Percentiles rank a stretch among this genome's conserved stretches.
Evolutionary conservation across 148 eudicot genomes (phyloP).

Genomic region (Silene conica): DNA sequence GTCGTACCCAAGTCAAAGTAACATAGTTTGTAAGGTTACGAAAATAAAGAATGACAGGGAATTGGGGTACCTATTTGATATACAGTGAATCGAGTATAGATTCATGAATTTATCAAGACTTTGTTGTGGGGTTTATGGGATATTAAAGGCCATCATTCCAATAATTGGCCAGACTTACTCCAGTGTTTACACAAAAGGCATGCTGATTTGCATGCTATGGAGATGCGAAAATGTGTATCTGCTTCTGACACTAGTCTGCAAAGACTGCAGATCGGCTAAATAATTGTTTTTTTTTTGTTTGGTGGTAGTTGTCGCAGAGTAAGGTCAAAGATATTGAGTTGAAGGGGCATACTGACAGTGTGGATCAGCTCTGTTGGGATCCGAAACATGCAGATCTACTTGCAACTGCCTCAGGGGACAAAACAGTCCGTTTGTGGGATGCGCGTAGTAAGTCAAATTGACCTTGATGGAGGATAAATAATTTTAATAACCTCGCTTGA

Average conservation of each 20-base stretch:
- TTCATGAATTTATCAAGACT: no score
- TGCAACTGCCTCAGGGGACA: slow-evolving; percentile 98
- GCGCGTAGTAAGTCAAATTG: slow-evolving; percentile 71
- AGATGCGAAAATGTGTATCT: not conserved
- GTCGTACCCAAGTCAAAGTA: no score
- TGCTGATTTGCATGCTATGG: not conserved
- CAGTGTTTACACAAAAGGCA: not conserved
- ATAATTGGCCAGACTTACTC: not conserved
- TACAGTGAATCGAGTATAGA: no score
- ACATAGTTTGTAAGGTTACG: no score
- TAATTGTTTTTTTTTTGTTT: not conserved
- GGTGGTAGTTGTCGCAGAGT: slow-evolving; percentile 39
- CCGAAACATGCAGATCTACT: slow-evolving; percentile 87
- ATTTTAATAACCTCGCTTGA: not conserved
- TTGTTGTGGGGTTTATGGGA: no score
- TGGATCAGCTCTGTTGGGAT: slow-evolving; percentile 98
- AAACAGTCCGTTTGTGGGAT: slow-evolving; percentile 98
- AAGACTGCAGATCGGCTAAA: not conserved
- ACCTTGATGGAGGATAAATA: not conserved
- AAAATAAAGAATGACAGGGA: no score
- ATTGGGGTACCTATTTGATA: no score
- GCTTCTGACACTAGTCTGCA: not conserved
- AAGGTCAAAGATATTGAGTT: slow-evolving; percentile 90
- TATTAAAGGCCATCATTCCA: not conserved
- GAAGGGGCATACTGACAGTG: slow-evolving; percentile 96